phyloP scores from a whole-genome alignment of 495 filamentous ascomycete species.

The Gamarada debralockiae region DNA sequence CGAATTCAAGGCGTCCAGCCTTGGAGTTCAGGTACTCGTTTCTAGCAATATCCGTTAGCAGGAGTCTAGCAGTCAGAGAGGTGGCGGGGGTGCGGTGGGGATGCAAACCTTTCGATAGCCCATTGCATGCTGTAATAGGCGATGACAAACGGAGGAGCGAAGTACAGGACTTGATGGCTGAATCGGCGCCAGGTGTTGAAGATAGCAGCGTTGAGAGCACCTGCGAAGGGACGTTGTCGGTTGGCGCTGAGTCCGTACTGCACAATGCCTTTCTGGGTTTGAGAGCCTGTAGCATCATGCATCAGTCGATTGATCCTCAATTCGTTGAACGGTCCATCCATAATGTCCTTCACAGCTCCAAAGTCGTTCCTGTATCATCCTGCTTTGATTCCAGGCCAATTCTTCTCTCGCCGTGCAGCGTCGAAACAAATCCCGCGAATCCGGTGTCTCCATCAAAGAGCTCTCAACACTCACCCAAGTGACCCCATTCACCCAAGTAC shows the following conservation, averaged over 20 bases:
- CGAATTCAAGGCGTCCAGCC: slow-evolving; percentile 36
- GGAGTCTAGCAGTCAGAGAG: too few species aligned
- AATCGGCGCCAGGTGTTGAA: slow-evolving; percentile 60
- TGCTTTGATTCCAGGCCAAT: background rate
- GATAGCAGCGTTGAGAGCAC: slow-evolving; percentile 56
- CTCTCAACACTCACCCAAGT: slow-evolving; percentile 61
- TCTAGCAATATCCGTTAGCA: slow-evolving; percentile 34
- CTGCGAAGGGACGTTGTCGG: slow-evolving; percentile 61
- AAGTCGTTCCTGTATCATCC: background rate
- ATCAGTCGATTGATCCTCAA: slow-evolving; percentile 8
- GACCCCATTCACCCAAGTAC: slow-evolving; percentile 82
- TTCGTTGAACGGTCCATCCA: background rate
- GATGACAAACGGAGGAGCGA: slow-evolving; percentile 61
- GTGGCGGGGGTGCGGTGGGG: background rate
- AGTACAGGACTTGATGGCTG: slow-evolving; percentile 60
- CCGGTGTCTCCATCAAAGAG: background rate
- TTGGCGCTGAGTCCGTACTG: slow-evolving; percentile 60
- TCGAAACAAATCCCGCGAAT: background rate
- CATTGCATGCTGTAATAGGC: slow-evolving; percentile 69
- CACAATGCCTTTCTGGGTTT: slow-evolving; percentile 59
- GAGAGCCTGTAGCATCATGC: slow-evolving; percentile 31
- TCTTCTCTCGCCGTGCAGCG: background rate
- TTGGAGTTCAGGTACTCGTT: slow-evolving; percentile 81
- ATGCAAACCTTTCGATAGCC: slow-evolving; percentile 66
- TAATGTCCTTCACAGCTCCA: background rate